Conservation (phyloP, 2,329 filamentous ascomycete species). For the Aspergillus terreus region DNA sequence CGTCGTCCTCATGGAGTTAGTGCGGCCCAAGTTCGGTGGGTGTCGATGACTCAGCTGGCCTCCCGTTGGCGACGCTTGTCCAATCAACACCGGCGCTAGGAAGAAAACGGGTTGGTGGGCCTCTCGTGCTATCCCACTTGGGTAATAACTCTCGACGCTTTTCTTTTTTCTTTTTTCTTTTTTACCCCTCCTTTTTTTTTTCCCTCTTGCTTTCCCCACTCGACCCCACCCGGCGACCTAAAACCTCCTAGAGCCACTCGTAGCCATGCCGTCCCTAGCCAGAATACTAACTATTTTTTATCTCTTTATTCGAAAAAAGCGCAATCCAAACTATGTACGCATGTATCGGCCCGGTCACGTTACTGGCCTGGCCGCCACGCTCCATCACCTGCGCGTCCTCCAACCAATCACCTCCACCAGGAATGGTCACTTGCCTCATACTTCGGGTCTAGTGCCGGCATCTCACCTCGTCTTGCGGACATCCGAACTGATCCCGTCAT, state of each 20-base stretch:
- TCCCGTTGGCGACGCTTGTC: background rate
- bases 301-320: background rate
- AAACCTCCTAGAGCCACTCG: background rate
- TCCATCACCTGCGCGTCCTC: constrained; percentile 4
- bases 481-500: background rate
- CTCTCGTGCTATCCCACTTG: background rate
- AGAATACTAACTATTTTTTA: background rate
- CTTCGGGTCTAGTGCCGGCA: background rate
- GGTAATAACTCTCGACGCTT: background rate
- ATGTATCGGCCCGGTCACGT: constrained; percentile 25
- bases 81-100: too few species aligned
- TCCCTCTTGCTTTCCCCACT: background rate
- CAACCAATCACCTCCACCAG: constrained; percentile 2
- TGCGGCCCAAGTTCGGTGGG: constrained; percentile 17
- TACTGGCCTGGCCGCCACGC: constrained; percentile 13
- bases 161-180: background rate
- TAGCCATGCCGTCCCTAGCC: background rate
- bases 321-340: background rate
- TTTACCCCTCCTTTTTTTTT: background rate
- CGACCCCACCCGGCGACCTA: background rate
- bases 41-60: background rate
- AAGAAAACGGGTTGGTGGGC: background rate
- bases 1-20: constrained; percentile 10
- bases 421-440: constrained; percentile 7
- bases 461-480: background rate